phyloP scores from a whole-genome alignment of 2,329 filamentous ascomycete species.

The Gaeumannomyces tritici region DNA sequence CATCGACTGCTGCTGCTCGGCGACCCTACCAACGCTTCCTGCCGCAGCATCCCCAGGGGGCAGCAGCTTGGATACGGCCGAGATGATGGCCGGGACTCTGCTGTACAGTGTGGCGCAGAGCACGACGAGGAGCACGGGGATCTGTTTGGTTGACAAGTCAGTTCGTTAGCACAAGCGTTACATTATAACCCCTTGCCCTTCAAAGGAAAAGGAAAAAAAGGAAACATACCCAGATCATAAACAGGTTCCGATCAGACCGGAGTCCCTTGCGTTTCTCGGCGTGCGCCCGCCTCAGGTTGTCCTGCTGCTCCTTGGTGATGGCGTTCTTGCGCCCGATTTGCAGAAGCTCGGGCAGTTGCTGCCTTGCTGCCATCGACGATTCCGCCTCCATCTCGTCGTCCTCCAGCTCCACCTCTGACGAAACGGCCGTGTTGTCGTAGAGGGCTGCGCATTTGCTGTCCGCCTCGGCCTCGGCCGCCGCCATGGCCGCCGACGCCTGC shows the following conservation, averaged over 20 bases:
- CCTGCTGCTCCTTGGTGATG: slow-evolving; percentile 56
- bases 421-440: slow-evolving; percentile 30
- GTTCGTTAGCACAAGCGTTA: neutral
- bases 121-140: slow-evolving; percentile 3
- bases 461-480: slow-evolving; percentile 47
- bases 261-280: slow-evolving; percentile 54
- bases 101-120: slow-evolving; percentile 3
- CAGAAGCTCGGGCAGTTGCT: slow-evolving; percentile 31
- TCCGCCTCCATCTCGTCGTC: slow-evolving; percentile 25
- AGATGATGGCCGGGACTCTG: neutral
- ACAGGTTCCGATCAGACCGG: slow-evolving; percentile 55
- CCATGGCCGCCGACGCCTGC: slow-evolving; percentile 45
- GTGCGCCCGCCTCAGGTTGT: slow-evolving; percentile 50
- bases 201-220: neutral
- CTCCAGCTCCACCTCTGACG: slow-evolving; percentile 19
- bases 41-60: neutral
- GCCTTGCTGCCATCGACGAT: slow-evolving; percentile 11
- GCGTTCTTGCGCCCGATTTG: slow-evolving; percentile 54
- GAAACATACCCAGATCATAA: slow-evolving; percentile 55
- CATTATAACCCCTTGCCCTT: neutral
- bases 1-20: neutral
- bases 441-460: slow-evolving; percentile 46
- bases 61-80: neutral
- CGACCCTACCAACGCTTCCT: neutral
- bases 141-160: neutral